These are phyloP conservation scores for Dalbergia oliveri DNA, from an alignment of 306 rosid species.

Conservation along the genomic window DNA sequence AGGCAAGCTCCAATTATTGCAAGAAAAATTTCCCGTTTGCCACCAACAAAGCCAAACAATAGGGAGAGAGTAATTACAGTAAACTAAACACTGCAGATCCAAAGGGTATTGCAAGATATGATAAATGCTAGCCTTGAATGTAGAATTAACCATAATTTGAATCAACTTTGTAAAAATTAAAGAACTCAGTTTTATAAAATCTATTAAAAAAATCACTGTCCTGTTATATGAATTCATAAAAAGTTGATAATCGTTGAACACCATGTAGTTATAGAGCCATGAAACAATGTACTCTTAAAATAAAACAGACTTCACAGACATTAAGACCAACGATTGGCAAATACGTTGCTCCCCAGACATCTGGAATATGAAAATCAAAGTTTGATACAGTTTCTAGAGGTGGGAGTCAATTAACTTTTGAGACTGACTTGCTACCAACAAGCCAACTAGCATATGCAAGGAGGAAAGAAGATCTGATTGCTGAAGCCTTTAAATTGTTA, in stretches of 20 bases:
- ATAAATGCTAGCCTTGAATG: background rate
- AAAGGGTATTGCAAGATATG: slow-evolving; percentile 6
- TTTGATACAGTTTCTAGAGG: too few species aligned
- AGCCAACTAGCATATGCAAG: too few species aligned
- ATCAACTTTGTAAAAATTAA: background rate
- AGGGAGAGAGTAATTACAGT: slow-evolving; percentile 10
- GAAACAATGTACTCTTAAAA: background rate
- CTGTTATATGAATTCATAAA: background rate
- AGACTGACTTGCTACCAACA: too few species aligned
- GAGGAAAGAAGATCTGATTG: too few species aligned
- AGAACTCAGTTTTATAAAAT: background rate
- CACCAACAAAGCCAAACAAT: background rate
- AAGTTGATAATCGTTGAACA: slow-evolving; percentile 1
- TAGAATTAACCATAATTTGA: background rate
- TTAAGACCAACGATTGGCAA: too few species aligned
- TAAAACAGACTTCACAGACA: too few species aligned
- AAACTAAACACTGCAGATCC: slow-evolving; percentile 1
- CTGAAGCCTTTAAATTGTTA: background rate
- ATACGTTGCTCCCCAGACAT: too few species aligned
- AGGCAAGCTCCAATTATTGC: background rate
- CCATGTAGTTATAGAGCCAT: slow-evolving; percentile 10
- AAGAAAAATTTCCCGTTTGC: background rate
- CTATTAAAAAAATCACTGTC: background rate
- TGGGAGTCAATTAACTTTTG: too few species aligned
- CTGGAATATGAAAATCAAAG: too few species aligned